Evolutionary conservation across 2,329 filamentous ascomycete species (phyloP), one percentile per base, ranked within the genome.

Genomic region (Phoma sp.): DNA sequence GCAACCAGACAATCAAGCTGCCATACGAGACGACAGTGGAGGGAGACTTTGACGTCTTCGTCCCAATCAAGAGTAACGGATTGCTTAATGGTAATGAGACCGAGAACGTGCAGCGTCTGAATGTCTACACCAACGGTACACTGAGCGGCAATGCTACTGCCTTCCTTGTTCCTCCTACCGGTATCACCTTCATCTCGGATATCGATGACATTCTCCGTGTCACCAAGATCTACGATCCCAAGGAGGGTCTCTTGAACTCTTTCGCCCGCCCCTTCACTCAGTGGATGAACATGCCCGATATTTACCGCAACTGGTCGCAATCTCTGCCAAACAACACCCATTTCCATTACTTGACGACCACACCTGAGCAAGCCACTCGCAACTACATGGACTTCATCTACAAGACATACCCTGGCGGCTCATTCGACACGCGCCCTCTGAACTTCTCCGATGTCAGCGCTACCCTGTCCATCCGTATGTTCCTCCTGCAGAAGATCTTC

Each of bases 321-420:
- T 83, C 80, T 22, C 78, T 90, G 11, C 82, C 84, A 0, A 82
- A 90, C 65, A 61, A 61, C 54, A 80, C 87, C 58, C 89, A 92
- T 71, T 93, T 92, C 78, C 89, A 92, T 75, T 93, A 93, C 75
- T 80, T 93, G 18, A 93, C 89, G 0, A 93, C 89, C 0, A 91
- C 89, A 0, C 89, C 89, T 0, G 89, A 92, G 74, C 89, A 93
- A 71, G 82, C 86, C 4, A 91, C 89, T 0, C 80, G 89, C 37
- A 88, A 87, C 61, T 93, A 93, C 76, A 91, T 91, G 88, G 82
- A 89, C 55, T 83, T 89, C 74, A 91, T 93, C 71, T 92, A 89
- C 79, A 83, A 85, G 66, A 90, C 83, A 6, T 93, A 93, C 69
- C 90, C 90, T 0, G 82, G 86, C 11, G 90, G 90, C 38, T 89